A percentile compares a stretch with the other conserved stretches of the same genome.
Conservation (phyloP, 1,284 basidiomycete genomes). For the Taiwanofungus camphoratus region DNA sequence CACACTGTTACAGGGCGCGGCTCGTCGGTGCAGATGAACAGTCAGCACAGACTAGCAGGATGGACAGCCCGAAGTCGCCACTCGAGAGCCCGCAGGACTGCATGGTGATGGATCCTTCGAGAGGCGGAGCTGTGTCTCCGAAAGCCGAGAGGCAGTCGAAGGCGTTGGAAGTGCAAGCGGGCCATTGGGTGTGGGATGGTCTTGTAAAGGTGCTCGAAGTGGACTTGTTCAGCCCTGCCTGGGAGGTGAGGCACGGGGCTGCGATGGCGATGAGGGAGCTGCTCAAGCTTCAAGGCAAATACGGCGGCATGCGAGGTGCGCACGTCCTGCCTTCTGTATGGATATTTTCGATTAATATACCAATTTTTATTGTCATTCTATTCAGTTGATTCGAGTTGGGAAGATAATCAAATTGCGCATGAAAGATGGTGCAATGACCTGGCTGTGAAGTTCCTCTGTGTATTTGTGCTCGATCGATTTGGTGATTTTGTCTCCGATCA, state of each 20-base stretch:
- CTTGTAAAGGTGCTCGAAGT: slow-evolving; percentile 80
- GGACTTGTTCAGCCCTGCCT: slow-evolving; percentile 81
- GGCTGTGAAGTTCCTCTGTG: slow-evolving; percentile 81
- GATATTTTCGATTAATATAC: slow-evolving; percentile 1
- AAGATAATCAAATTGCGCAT: slow-evolving; percentile 64
- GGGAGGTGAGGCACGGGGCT: slow-evolving; percentile 95
- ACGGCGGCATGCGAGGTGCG: slow-evolving; percentile 75
- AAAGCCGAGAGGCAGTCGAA: slow-evolving; percentile 69
- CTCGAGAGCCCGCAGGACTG: slow-evolving; percentile 44
- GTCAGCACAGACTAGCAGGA: slow-evolving; percentile 39
- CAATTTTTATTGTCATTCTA: neutral
- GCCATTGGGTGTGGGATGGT: slow-evolving; percentile 87
- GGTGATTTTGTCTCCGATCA: slow-evolving; percentile 98
- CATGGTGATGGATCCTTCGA: slow-evolving; percentile 68
- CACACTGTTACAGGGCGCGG: slow-evolving; percentile 47
- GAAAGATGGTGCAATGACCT: slow-evolving; percentile 88
- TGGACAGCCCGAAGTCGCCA: slow-evolving; percentile 49
- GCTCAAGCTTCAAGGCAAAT: slow-evolving; percentile 79
- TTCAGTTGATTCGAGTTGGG: slow-evolving; percentile 23
- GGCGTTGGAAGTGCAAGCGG: slow-evolving; percentile 65
- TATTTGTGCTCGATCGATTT: slow-evolving; percentile 95
- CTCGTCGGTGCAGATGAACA: slow-evolving; percentile 54
- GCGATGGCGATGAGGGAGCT: slow-evolving; percentile 90
- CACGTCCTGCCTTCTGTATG: neutral
- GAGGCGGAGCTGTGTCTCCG: slow-evolving; percentile 75